Evolutionary conservation across 305 asterid genomes (phyloP), one percentile per base, ranked within the genome.

Genomic region (Salvia sclarea): DNA sequence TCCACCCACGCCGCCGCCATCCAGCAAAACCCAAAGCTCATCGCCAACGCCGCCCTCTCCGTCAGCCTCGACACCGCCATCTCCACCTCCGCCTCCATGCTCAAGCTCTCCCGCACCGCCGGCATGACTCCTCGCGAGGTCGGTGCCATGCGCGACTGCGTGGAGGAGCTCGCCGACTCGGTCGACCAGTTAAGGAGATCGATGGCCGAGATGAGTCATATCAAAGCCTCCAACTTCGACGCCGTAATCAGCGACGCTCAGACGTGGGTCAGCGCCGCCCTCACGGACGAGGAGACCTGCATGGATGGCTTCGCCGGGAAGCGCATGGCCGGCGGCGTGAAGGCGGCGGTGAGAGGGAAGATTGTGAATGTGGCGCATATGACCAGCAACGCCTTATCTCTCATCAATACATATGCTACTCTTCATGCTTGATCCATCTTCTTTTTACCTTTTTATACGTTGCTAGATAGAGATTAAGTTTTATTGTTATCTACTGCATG

Each of bases 261-360:
- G 66, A 90, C 95, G 0, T 90, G 95, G 97, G 84, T 90, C 0
- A 90, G 97, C 74, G 91, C 91, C 30, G 90, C 95, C 59, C 45
- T 90, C 82, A 90, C 95, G 0, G 82, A 90, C n/a, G 89, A 83
- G 16, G 90, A 90, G 35, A 88, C 97, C 0, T 90, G 95, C 76
- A 79, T 69, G 41, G 94, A 88, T 0, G 94, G 94, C 12, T 90
- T 88, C 54, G 70, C 78, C 40, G 91, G 90, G 10, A 81, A 81
- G 49, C 43, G 22, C 0, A 69, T 73, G 82, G 73, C 66, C 56
- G 89, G 86, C 3, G 68, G 76, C 28, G 56, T 71, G 2, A 81
- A 80, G 75, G 22, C 71, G 14, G 83, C 74, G 2, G 85, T 87
- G 6, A 74, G 88, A 49, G 54, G 35, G 37, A 40, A 22, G 66